These are phyloP conservation scores for Emmonsiellopsis sp. DNA, from an alignment of 2,329 filamentous ascomycete species.

Conservation along the genomic window DNA sequence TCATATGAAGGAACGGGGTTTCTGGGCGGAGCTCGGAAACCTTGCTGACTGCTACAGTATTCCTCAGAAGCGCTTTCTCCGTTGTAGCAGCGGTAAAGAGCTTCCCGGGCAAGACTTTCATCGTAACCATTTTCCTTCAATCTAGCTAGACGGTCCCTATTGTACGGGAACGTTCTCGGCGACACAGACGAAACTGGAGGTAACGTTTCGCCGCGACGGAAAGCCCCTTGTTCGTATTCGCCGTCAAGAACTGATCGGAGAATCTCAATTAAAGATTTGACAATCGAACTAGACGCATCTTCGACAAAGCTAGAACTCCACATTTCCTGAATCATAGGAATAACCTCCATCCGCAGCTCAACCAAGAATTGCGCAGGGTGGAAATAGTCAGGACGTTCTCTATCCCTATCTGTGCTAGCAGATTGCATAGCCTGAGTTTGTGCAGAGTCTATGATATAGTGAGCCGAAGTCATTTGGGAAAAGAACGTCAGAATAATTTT, in stretches of 20 bases:
- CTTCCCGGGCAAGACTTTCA: constrained; percentile 61
- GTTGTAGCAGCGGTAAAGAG: constrained; percentile 72
- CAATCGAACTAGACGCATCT: constrained; percentile 64
- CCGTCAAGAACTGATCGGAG: constrained; percentile 66
- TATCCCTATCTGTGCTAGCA: constrained; percentile 44
- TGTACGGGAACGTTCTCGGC: constrained; percentile 45
- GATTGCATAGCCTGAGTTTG: constrained; percentile 47
- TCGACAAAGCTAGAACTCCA: constrained; percentile 84
- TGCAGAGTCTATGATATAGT: constrained; percentile 68
- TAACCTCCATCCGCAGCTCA: constrained; percentile 69
- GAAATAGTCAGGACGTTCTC: constrained; percentile 52
- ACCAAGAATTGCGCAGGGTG: constrained; percentile 68
- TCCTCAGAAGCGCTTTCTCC: constrained; percentile 51
- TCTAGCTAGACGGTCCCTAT: constrained; percentile 36
- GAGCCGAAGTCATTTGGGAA: constrained; percentile 62
- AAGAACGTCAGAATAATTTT: constrained; percentile 83
- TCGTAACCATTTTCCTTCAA: constrained; percentile 43
- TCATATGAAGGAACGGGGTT: constrained; percentile 60
- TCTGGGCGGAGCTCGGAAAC: constrained; percentile 49
- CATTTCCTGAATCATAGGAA: constrained; percentile 65
- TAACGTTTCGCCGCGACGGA: constrained; percentile 52
- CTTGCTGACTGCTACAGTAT: constrained; percentile 61
- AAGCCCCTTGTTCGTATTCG: constrained; percentile 63
- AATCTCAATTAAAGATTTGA: constrained; percentile 74
- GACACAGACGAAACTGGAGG: constrained; percentile 36